A percentile compares a stretch with the other conserved stretches of the same genome.
Conservation (phyloP, 495 filamentous ascomycete genomes). For the Penicillium paradoxum region DNA sequence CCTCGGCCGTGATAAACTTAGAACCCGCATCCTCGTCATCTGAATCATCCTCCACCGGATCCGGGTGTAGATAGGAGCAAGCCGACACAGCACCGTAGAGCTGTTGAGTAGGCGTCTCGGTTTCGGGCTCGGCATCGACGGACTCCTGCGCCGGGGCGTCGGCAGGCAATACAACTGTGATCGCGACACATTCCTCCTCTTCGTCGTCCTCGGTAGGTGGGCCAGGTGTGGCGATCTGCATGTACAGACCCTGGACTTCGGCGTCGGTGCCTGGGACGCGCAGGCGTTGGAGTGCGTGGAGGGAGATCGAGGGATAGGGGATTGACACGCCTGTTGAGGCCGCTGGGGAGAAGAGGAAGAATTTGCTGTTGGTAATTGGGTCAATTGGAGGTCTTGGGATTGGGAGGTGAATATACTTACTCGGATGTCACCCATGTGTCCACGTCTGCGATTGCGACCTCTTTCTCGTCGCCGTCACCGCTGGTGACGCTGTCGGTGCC, state of each 20-base stretch:
- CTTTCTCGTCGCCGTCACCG: slow-evolving; percentile 35
- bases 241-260: slow-evolving; percentile 64
- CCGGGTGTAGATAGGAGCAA: slow-evolving; percentile 87
- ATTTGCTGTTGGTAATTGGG: slow-evolving; percentile 47
- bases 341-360: slow-evolving; percentile 64
- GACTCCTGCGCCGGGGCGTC: slow-evolving; percentile 29
- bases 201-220: slow-evolving; percentile 53
- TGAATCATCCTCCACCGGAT: slow-evolving; percentile 50
- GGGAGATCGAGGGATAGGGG: slow-evolving; percentile 79
- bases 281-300: slow-evolving; percentile 79
- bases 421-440: slow-evolving; percentile 76
- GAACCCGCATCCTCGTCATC: slow-evolving; percentile 48
- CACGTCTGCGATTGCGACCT: slow-evolving; percentile 46
- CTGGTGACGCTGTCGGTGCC: slow-evolving; percentile 10
- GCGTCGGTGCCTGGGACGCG: slow-evolving; percentile 33
- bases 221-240: slow-evolving; percentile 65
- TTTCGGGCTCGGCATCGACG: slow-evolving; percentile 25
- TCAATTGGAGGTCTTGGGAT: slow-evolving; percentile 5
- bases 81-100: slow-evolving; percentile 78
- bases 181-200: slow-evolving; percentile 64
- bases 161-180: slow-evolving; percentile 63
- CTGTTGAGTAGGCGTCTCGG: slow-evolving; percentile 41
- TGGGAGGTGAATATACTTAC: slow-evolving; percentile 40
- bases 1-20: slow-evolving; percentile 21
- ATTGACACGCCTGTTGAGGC: slow-evolving; percentile 64